Base-by-base conservation (phyloP, 257 asterid genomes). In the Salvia splendens region DNA sequence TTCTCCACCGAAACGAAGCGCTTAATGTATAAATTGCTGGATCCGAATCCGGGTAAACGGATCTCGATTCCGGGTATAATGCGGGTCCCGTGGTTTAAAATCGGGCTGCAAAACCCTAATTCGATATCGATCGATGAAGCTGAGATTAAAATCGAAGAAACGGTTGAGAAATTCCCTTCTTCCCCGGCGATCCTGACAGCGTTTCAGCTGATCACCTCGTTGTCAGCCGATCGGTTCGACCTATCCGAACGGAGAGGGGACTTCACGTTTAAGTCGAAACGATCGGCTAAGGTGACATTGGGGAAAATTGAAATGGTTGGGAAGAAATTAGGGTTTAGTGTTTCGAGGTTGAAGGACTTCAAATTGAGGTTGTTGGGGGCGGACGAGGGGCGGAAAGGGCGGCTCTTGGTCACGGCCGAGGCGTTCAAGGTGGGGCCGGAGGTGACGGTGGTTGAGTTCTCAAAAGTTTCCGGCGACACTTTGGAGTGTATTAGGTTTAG, bases 371-470 rank as follows among this genome's bases (percentile, higher is more conserved):
- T 60, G 61, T 40, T 61, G 36, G 81, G 81, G 56, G 28, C 75
- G 2, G 9, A 61, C 0, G 78, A 68, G 60, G 76, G 78, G 5
- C 80, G 82, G 32, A 80, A 80, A 45, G 78, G 80, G 41, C 75
- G 75, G 17, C 60, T 81, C 11, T 71, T 68, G 12, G 61, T 81
- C 47, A 61, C 52, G 5, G 73, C 78, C 0, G 81, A 81, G 79
- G 77, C 75, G 57, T 81, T 77, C 76, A 75, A 81, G 68, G 83
- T 81, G 77, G 86, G 79, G 17, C 79, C 83, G 62, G 83, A 81
- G 68, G 83, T 81, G 16, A 64, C 83, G 2, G 80, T 81, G 58
- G 86, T 81, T 12, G 82, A 81, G 79, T 72, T 78, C 28, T 75
- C 86, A 0, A 81, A 81, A 49, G 33, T 36, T 20, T 75, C 81